A percentile compares a stretch with the other conserved stretches of the same genome.
phyloP scores from a whole-genome alignment of 2,329 filamentous ascomycete species.

The Thelonectria discophora region DNA sequence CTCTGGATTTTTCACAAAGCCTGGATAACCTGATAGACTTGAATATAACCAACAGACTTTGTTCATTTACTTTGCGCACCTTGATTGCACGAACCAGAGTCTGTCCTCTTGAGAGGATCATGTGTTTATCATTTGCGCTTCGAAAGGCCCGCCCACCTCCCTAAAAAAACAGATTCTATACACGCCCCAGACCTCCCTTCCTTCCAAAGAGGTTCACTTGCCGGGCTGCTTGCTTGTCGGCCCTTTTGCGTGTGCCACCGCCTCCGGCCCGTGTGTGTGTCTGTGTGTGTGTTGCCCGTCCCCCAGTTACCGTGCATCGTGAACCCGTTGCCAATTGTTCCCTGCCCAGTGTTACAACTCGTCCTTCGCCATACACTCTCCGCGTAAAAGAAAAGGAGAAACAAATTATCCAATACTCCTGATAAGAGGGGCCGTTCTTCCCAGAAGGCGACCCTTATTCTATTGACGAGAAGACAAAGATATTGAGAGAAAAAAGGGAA shows the following conservation, averaged over 20 bases:
- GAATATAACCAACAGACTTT: background rate
- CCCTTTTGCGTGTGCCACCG: constrained; percentile 12
- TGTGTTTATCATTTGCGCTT: constrained; percentile 17
- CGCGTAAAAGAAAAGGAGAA: background rate
- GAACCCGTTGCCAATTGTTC: constrained; percentile 7
- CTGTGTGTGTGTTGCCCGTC: background rate
- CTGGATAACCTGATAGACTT: background rate
- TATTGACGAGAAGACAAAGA: constrained; percentile 15
- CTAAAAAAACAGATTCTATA: constrained; percentile 34
- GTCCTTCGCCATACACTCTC: constrained; percentile 30
- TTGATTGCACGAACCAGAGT: constrained; percentile 9
- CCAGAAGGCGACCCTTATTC: constrained; percentile 23
- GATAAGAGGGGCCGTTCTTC: constrained; percentile 24
- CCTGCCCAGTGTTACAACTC: constrained; percentile 22
- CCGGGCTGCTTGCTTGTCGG: background rate
- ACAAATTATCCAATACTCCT: constrained; percentile 23
- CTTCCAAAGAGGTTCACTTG: background rate
- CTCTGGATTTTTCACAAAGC: constrained; percentile 1
- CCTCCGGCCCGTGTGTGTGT: too few species aligned
- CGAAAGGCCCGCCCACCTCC: background rate
- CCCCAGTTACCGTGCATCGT: constrained; percentile 22
- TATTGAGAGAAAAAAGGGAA: background rate
- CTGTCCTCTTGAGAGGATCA: constrained; percentile 16
- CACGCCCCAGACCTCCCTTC: background rate
- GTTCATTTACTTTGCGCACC: background rate